Conservation (phyloP, 2,329 filamentous ascomycete genomes). For the Trichoderma sp. region DNA sequence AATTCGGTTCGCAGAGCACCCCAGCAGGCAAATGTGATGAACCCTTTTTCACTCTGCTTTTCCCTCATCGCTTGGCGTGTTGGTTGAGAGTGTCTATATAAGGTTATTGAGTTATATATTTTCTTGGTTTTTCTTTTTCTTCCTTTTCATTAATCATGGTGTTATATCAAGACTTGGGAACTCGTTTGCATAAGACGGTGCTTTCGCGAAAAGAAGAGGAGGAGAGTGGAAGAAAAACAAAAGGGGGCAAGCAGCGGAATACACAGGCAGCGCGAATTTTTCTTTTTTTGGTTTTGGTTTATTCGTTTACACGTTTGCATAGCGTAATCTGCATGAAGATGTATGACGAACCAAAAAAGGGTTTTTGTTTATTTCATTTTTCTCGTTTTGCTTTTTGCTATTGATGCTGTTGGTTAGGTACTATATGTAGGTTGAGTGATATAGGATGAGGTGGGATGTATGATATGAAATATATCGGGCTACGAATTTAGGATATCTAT, state of each 20-base stretch:
- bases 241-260: neutral
- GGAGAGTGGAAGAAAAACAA: neutral
- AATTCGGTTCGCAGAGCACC: constrained; percentile 58
- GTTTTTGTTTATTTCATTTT: neutral
- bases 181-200: neutral
- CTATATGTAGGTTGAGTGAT: neutral
- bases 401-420: neutral
- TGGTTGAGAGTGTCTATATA: neutral
- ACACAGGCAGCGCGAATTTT: neutral
- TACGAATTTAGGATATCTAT: neutral
- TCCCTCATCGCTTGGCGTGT: neutral
- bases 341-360: neutral
- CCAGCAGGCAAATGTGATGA: constrained; percentile 10
- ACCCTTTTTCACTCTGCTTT: neutral
- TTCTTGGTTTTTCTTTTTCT: neutral
- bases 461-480: neutral
- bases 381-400: neutral
- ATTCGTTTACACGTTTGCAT: neutral
- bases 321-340: neutral
- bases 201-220: neutral
- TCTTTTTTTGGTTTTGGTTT: neutral
- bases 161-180: neutral
- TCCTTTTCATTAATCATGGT: neutral
- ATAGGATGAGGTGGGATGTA: neutral
- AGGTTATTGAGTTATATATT: neutral